A percentile compares a stretch with the other conserved stretches of the same genome.
Evolutionary conservation across 2,329 filamentous ascomycete genomes (phyloP).

Genomic region (Cercospora janseana): DNA sequence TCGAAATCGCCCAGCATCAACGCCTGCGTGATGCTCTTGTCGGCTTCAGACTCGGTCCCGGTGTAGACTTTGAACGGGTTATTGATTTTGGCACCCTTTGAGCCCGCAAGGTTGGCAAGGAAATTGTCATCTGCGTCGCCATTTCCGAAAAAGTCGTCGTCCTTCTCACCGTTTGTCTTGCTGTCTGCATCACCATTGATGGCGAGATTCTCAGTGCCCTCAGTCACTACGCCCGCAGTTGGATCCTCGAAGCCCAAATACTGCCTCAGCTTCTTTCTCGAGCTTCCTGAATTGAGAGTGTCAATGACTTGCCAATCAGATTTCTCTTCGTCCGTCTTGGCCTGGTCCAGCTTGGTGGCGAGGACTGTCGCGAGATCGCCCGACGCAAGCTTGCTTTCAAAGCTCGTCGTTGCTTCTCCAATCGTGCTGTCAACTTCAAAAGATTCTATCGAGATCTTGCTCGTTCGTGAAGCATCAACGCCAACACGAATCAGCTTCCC

Average conservation of each 20-base stretch:
- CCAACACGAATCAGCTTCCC: constrained; percentile 82
- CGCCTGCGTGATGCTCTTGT: constrained; percentile 82
- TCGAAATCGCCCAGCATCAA: constrained; percentile 89
- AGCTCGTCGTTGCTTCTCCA: constrained; percentile 78
- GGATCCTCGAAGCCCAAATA: constrained; percentile 80
- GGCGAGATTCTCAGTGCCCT: constrained; percentile 41
- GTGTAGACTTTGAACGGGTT: constrained; percentile 89
- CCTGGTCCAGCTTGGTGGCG: constrained; percentile 69
- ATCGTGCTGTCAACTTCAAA: constrained; percentile 86
- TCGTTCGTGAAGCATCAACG: constrained; percentile 63
- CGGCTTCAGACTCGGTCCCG: constrained; percentile 77
- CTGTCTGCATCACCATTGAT: constrained; percentile 54
- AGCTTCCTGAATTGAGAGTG: constrained; percentile 78
- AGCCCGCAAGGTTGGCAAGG: constrained; percentile 76
- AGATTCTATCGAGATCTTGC: constrained; percentile 78
- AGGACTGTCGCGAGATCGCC: constrained; percentile 79
- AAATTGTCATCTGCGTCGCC: constrained; percentile 77
- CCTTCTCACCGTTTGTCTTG: constrained; percentile 32
- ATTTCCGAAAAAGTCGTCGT: constrained; percentile 69
- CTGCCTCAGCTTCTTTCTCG: constrained; percentile 80
- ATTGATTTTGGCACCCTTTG: constrained; percentile 88
- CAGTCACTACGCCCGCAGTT: constrained; percentile 48
- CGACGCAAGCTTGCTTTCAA: constrained; percentile 75
- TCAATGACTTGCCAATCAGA: constrained; percentile 94
- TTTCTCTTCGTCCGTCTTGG: constrained; percentile 85